Evolutionary conservation across 1,284 basidiomycete genomes (phyloP), one percentile per base, ranked within the genome.

Genomic region (Ganoderma leucocontextum): DNA sequence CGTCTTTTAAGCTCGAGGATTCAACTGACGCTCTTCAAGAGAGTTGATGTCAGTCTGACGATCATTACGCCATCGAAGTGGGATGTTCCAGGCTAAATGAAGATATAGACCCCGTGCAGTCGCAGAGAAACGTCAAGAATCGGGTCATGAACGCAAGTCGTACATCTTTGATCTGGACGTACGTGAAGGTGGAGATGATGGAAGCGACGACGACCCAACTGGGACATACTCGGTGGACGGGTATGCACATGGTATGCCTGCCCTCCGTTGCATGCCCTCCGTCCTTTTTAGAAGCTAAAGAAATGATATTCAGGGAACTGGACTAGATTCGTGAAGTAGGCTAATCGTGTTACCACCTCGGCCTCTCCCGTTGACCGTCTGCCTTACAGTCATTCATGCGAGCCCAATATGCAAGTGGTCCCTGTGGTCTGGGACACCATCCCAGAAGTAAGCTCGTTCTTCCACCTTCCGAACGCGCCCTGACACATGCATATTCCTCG

Each of bases 291-390:
- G 19, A 36, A 69, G 60, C 9, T 47, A 22, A 47, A 47, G 33
- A 25, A 29, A 13, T 29, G 29, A 29, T 49, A 66, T 57, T 9
- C 65, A 91, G 90, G 90, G 4, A 92, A 92, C 73, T 92, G 90
- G 91, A 89, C 89, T 2, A 82, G 90, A 12, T 92, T 92, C 69
- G 80, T 92, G 42, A 92, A 92, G 91, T 91, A 73, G 68, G 86
- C 9, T 22, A n/a, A 17, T 22, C 15, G 15, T n/a, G 8, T 17
- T 10, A 22, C 44, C 15, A 10, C 22, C 8, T 22, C n/a, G 4
- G 9, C 9, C n/a, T 22, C 44, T 10, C 44, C n/a, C 10, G n/a
- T 47, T 47, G 44, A 47, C 44, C 44, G n/a, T 10, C n/a, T 47
- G 8, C 9, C 15, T 70, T 9, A 1, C 36, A 92, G 90, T 73